Percentiles rank a stretch among this genome's conserved stretches.
Conservation (phyloP, 257 asterid species). For the Apocynum venetum region DNA sequence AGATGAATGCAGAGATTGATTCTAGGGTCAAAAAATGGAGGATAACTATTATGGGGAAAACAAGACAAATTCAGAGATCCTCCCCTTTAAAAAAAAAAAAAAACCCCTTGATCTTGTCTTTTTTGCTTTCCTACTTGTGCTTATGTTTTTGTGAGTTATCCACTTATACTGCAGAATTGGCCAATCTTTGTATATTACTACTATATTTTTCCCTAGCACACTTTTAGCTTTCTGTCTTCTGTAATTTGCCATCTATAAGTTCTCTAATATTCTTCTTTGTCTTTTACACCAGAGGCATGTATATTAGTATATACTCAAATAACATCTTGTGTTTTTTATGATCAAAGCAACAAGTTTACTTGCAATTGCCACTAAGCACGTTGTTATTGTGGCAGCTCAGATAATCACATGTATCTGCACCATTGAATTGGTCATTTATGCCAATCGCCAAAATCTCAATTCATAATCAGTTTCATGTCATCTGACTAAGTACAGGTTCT, state of each 20-base stretch:
- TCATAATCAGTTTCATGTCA: too few species aligned
- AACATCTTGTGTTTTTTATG: background rate
- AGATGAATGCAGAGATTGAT: too few species aligned
- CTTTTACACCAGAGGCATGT: background rate
- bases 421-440: background rate
- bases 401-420: background rate
- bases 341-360: background rate
- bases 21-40: too few species aligned
- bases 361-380: background rate
- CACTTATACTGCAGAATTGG: constrained; percentile 28
- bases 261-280: background rate
- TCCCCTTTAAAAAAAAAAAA: background rate
- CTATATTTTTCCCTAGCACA: constrained; percentile 1
- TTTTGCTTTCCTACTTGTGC: too few species aligned
- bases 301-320: background rate
- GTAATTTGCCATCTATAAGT: background rate
- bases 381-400: background rate
- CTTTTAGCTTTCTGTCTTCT: constrained; percentile 10
- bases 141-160: too few species aligned
- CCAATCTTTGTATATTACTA: background rate
- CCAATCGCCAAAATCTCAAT: background rate
- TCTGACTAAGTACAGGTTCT: too few species aligned
- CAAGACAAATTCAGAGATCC: too few species aligned
- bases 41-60: background rate
- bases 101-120: too few species aligned